phyloP scores from a whole-genome alignment of 1,139 yeast genomes.

The Pichia sp. region DNA sequence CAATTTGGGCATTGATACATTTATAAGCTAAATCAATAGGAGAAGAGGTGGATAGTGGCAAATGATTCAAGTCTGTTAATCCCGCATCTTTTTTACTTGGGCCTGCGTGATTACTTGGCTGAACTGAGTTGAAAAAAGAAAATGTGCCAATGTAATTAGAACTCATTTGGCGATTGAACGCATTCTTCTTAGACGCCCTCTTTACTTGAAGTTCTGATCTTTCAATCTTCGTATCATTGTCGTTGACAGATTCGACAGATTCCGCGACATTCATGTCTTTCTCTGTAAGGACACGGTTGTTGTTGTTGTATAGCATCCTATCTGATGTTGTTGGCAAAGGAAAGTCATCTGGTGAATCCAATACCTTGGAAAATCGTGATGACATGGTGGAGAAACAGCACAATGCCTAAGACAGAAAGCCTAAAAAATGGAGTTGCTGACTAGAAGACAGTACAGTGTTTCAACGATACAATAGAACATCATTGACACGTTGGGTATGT shows the following conservation, averaged over 20 bases:
- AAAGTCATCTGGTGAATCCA: neutral
- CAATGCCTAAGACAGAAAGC: too few relatives aligned
- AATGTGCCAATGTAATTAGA: constrained; percentile 9
- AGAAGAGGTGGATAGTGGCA: constrained; percentile 29
- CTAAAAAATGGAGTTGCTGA: too few relatives aligned
- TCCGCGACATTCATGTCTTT: neutral
- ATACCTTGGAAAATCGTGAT: neutral
- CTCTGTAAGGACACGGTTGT: neutral
- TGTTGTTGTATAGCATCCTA: neutral
- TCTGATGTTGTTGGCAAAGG: neutral
- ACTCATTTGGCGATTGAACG: constrained; percentile 9
- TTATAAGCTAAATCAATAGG: constrained; percentile 30
- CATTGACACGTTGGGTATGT: neutral
- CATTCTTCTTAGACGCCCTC: constrained; percentile 22
- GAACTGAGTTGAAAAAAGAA: constrained; percentile 11
- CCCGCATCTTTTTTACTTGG: constrained; percentile 7
- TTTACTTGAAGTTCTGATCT: constrained; percentile 25
- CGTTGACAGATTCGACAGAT: neutral
- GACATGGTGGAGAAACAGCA: neutral
- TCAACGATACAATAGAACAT: too few relatives aligned
- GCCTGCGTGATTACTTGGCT: constrained; percentile 3
- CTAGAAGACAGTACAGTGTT: too few relatives aligned
- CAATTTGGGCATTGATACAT: constrained; percentile 29
- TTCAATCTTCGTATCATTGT: constrained; percentile 20
- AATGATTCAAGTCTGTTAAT: constrained; percentile 16